These are phyloP conservation scores for Metarhizium guizhouense DNA, from an alignment of 2,329 filamentous ascomycete species.

Conservation along the genomic window DNA sequence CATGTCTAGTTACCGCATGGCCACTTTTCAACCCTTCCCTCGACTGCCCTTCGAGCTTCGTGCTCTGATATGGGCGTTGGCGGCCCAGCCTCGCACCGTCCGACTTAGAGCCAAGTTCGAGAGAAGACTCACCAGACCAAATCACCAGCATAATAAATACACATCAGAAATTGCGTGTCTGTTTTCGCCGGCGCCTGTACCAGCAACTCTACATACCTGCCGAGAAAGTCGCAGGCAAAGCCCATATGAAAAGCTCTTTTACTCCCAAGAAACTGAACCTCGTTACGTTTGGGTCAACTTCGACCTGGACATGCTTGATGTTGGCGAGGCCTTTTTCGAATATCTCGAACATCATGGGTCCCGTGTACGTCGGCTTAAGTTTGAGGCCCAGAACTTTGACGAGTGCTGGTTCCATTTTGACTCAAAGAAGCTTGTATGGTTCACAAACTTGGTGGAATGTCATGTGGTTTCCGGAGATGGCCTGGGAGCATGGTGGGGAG, in stretches of 20 bases:
- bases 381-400: too few species aligned
- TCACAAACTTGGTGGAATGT: too few species aligned
- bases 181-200: background rate
- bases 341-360: too few species aligned
- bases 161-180: too few species aligned
- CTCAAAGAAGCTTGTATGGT: too few species aligned
- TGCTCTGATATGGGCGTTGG: background rate
- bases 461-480: too few species aligned
- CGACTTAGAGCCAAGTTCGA: background rate
- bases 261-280: slow-evolving; percentile 1
- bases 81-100: background rate
- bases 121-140: too few species aligned
- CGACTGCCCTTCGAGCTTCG: background rate
- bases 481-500: too few species aligned
- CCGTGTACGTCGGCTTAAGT: too few species aligned
- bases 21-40: background rate
- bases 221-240: background rate
- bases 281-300: slow-evolving; percentile 12
- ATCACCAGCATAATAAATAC: too few species aligned
- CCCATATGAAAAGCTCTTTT: background rate
- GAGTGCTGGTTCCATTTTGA: too few species aligned
- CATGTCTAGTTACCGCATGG: background rate
- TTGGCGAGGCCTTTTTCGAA: too few species aligned
- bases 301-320: slow-evolving; percentile 10
- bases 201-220: background rate